Evolutionary conservation across 495 filamentous ascomycete species (phyloP).

Genomic region (Pyronema domesticum): DNA sequence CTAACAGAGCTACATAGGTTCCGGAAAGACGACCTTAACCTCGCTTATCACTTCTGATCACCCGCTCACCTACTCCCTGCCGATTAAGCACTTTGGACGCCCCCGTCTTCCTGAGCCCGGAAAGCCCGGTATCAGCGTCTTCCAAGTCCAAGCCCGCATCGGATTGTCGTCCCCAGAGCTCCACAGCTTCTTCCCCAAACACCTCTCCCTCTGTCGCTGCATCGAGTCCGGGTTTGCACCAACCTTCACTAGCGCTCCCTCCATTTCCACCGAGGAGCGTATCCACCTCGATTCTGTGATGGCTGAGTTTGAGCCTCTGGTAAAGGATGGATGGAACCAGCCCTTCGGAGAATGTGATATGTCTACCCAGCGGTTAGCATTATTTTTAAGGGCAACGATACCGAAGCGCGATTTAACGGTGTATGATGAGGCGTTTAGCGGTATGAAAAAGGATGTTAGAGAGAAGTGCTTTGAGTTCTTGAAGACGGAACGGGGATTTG

Average conservation of each 20-base stretch:
- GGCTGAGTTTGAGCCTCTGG: slow-evolving; percentile 8
- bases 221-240: slow-evolving; percentile 79
- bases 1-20: slow-evolving; percentile 28
- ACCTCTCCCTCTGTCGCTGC: slow-evolving; percentile 52
- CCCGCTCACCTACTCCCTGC: slow-evolving; percentile 78
- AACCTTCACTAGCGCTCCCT: slow-evolving; percentile 56
- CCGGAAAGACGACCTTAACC: slow-evolving; percentile 80
- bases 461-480: slow-evolving; percentile 73
- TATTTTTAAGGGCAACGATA: slow-evolving; percentile 72
- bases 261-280: slow-evolving; percentile 34
- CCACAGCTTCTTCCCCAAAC: slow-evolving; percentile 74
- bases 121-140: slow-evolving; percentile 61
- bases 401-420: slow-evolving; percentile 75
- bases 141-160: slow-evolving; percentile 76
- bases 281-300: slow-evolving; percentile 1
- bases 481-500: slow-evolving; percentile 38
- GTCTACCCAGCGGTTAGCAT: slow-evolving; percentile 60
- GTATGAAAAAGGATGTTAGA: slow-evolving; percentile 64
- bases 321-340: slow-evolving; percentile 30
- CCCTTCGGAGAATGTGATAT: slow-evolving; percentile 58
- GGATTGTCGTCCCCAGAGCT: slow-evolving; percentile 89
- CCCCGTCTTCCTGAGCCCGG: slow-evolving; percentile 52
- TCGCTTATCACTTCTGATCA: slow-evolving; percentile 90
- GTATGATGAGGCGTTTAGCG: slow-evolving; percentile 82
- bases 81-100: slow-evolving; percentile 68